Evolutionary conservation across 768 basidiomycete genomes (phyloP).

Genomic region (Pleurotus pulmonarius): DNA sequence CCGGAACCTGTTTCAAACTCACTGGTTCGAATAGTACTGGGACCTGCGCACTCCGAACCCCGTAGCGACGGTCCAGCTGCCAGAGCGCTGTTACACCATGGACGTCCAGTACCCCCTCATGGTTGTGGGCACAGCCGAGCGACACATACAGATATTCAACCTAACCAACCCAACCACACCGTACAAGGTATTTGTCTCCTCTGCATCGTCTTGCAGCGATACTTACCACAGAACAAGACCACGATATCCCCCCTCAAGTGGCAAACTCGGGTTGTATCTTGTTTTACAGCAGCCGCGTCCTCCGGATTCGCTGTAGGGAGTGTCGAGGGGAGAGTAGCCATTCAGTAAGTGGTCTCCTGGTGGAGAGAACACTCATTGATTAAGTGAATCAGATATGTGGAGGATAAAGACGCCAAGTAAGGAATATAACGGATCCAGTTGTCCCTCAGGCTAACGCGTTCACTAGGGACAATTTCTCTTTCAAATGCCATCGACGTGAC

Average conservation of each 20-base stretch:
- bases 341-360: slow-evolving; percentile 64
- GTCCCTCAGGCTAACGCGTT: not conserved
- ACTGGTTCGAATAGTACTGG: slow-evolving; percentile 69
- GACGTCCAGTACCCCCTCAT: slow-evolving; percentile 78
- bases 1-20: not conserved
- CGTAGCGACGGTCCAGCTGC: slow-evolving; percentile 72
- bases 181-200: slow-evolving; percentile 55
- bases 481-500: slow-evolving; percentile 76
- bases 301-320: slow-evolving; percentile 84
- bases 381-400: slow-evolving; percentile 68
- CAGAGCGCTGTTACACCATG: slow-evolving; percentile 87
- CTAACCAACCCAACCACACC: slow-evolving; percentile 74
- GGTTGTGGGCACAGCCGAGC: slow-evolving; percentile 91
- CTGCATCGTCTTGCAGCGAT: too few relatives aligned
- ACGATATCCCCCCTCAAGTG: slow-evolving; percentile 88
- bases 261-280: slow-evolving; percentile 86
- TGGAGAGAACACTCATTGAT: not conserved
- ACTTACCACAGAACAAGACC: slow-evolving; percentile 40
- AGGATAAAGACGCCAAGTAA: slow-evolving; percentile 75
- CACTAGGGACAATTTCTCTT: slow-evolving; percentile 74
- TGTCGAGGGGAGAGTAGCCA: slow-evolving; percentile 88
- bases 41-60: slow-evolving; percentile 74
- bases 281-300: slow-evolving; percentile 65
- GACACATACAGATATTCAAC: slow-evolving; percentile 87
- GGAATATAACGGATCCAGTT: slow-evolving; percentile 9